Percentiles rank a stretch among this genome's conserved stretches.
These are phyloP conservation scores for Lactarius psammicola DNA, from an alignment of 768 basidiomycete genomes.

Conservation along the genomic window DNA sequence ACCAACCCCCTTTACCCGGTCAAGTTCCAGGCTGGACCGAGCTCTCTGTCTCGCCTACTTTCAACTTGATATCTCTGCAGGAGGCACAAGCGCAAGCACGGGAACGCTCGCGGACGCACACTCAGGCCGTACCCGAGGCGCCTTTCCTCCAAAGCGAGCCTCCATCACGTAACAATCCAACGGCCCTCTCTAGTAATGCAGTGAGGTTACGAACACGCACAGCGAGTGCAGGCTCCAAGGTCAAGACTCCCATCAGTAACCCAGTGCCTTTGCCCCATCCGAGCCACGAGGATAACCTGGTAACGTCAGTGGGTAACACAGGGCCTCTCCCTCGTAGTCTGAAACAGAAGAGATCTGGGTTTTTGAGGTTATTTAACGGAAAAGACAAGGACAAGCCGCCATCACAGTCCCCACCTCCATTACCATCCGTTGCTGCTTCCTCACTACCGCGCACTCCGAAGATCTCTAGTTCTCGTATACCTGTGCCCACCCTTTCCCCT, in stretches of 20 bases:
- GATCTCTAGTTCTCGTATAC: slow-evolving; percentile 30
- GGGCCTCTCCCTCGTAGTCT: slow-evolving; percentile 45
- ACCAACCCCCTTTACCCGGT: slow-evolving; percentile 20
- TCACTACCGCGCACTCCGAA: slow-evolving; percentile 28
- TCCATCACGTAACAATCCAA: slow-evolving; percentile 27
- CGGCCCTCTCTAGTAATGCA: slow-evolving; percentile 22
- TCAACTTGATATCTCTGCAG: slow-evolving; percentile 71
- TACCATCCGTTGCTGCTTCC: slow-evolving; percentile 37
- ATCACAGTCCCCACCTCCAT: slow-evolving; percentile 58
- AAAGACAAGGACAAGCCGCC: slow-evolving; percentile 44
- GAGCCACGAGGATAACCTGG: slow-evolving; percentile 4
- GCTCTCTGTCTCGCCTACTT: slow-evolving; percentile 45
- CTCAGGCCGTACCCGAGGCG: slow-evolving; percentile 35
- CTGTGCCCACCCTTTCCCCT: slow-evolving; percentile 25
- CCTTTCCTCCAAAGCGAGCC: slow-evolving; percentile 39
- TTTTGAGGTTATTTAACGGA: slow-evolving; percentile 73
- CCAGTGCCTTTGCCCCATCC: slow-evolving; percentile 25
- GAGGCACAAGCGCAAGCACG: slow-evolving; percentile 66
- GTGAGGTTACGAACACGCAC: slow-evolving; percentile 53
- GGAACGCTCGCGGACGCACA: slow-evolving; percentile 57
- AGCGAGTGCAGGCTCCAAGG: slow-evolving; percentile 53
- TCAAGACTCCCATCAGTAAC: slow-evolving; percentile 35
- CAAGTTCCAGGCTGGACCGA: slow-evolving; percentile 50
- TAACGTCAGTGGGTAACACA: slow-evolving; percentile 11
- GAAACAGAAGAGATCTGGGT: slow-evolving; percentile 78